phyloP scores from a whole-genome alignment of 2,329 filamentous ascomycete genomes.

The Penicillium hordei region DNA sequence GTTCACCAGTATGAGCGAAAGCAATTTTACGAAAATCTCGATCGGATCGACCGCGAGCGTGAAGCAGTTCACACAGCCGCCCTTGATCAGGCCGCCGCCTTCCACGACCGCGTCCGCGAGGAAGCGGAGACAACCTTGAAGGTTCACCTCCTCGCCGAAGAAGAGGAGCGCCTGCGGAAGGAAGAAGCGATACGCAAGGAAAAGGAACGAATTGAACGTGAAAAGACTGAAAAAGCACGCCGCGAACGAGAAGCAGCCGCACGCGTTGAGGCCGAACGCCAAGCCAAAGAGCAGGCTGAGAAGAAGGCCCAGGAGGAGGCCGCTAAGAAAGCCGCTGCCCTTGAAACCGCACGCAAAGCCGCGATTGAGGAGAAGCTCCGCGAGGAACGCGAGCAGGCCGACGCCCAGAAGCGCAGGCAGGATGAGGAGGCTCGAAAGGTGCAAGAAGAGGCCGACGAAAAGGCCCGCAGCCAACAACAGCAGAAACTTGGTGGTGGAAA shows the following conservation, averaged over 20 bases:
- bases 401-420: slow-evolving; percentile 35
- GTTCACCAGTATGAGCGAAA: slow-evolving; percentile 46
- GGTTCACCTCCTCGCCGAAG: slow-evolving; percentile 44
- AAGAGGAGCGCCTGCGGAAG: slow-evolving; percentile 38
- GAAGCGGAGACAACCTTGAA: slow-evolving; percentile 56
- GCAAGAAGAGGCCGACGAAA: slow-evolving; percentile 32
- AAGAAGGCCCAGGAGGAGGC: slow-evolving; percentile 35
- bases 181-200: slow-evolving; percentile 39
- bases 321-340: slow-evolving; percentile 34
- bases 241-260: slow-evolving; percentile 40
- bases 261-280: slow-evolving; percentile 43
- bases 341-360: slow-evolving; percentile 40
- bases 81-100: slow-evolving; percentile 62
- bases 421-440: slow-evolving; percentile 32
- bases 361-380: slow-evolving; percentile 36
- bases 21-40: slow-evolving; percentile 58
- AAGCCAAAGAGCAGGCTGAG: slow-evolving; percentile 42
- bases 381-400: slow-evolving; percentile 34
- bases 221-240: slow-evolving; percentile 34
- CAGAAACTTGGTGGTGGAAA: slow-evolving; percentile 30
- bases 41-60: slow-evolving; percentile 62
- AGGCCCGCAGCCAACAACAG: slow-evolving; percentile 32
- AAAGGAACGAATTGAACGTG: slow-evolving; percentile 35
- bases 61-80: slow-evolving; percentile 65
- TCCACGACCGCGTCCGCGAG: slow-evolving; percentile 65